These are phyloP conservation scores for Boletales sp. DNA, from an alignment of 768 basidiomycete species.

Conservation along the genomic window DNA sequence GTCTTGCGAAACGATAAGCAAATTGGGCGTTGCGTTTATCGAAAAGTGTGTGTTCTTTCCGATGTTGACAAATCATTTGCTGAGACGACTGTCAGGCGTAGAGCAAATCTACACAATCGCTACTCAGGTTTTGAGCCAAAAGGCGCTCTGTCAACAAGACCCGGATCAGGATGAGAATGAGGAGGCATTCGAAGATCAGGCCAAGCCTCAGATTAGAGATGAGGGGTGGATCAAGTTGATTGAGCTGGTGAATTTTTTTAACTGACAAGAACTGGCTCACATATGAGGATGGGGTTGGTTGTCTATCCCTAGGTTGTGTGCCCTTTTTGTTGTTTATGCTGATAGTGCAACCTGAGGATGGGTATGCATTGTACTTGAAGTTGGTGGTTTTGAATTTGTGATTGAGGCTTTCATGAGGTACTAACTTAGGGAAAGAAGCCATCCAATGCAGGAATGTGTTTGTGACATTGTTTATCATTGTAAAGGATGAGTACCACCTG, in stretches of 20 bases:
- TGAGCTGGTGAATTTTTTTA: slow-evolving; percentile 66
- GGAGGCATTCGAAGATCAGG: slow-evolving; percentile 83
- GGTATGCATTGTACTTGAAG: too few relatives aligned
- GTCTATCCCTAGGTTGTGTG: too few relatives aligned
- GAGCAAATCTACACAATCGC: slow-evolving; percentile 80
- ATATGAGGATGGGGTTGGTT: too few relatives aligned
- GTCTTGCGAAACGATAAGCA: slow-evolving; percentile 87
- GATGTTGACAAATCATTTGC: not conserved
- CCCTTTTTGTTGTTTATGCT: too few relatives aligned
- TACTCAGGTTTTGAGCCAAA: slow-evolving; percentile 85
- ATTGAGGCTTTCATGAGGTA: too few relatives aligned
- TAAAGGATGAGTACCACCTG: too few relatives aligned
- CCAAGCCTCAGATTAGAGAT: slow-evolving; percentile 80
- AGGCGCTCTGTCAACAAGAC: slow-evolving; percentile 94
- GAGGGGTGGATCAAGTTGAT: slow-evolving; percentile 77
- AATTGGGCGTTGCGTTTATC: slow-evolving; percentile 84
- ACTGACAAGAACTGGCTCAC: slow-evolving; percentile 69
- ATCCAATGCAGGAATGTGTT: too few relatives aligned
- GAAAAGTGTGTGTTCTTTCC: slow-evolving; percentile 58
- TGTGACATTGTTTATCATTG: too few relatives aligned
- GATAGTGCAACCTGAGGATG: too few relatives aligned
- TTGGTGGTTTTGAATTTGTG: too few relatives aligned
- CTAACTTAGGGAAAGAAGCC: too few relatives aligned
- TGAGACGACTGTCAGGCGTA: slow-evolving; percentile 45
- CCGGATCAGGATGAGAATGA: slow-evolving; percentile 89